Evolutionary conservation across 441 rosid species (phyloP), one percentile per base, ranked within the genome.

Genomic region (Gossypium gossypioides): DNA sequence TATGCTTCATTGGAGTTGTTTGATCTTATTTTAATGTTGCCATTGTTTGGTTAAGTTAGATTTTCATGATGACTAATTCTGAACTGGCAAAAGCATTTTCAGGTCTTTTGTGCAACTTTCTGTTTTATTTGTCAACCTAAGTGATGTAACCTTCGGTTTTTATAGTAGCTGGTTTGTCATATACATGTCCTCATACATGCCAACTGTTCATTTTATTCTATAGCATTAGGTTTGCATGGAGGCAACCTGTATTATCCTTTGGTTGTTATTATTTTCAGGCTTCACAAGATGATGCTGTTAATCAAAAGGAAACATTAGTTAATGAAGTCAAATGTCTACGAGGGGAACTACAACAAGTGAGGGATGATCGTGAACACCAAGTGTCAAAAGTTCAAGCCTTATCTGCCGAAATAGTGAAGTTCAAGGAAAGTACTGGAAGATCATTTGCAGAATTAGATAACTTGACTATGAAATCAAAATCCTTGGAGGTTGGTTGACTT

Each of bases 341-440:
- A 9, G 86, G 83, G 22, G 97, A 96, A 70, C 79, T 96, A 63
- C 92, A 90, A 79, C 90, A 89, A 78, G 97, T 87, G 4, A 86
- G 97, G 58, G 91, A 88, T 70, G 99, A 93, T 75, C 96, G 97
- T 76, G 98, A 96, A 78, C 85, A 87, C 70, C 94, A 88, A 29
- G 76, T 81, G 13, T 75, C 59, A 13, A 89, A 82, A 73, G 87
- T 91, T 67, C 87, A 91, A 66, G 81, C 81, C 61, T 81, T 91
- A 58, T 80, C 85, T 22, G 82, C 85, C 50, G 98, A 96, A 58
- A 82, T 88, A 34, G 72, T 74, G 50, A 90, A 75, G 73, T 85
- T 80, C 32, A 83, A 87, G 78, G 98, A 96, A 86, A 85, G 74
- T 76, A 80, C 91, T 1, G 98, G 97, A 52, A 90, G 88, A 82